These are phyloP conservation scores for Deinandra increscens DNA, from an alignment of 129 eudicot genomes.

Conservation along the genomic window DNA sequence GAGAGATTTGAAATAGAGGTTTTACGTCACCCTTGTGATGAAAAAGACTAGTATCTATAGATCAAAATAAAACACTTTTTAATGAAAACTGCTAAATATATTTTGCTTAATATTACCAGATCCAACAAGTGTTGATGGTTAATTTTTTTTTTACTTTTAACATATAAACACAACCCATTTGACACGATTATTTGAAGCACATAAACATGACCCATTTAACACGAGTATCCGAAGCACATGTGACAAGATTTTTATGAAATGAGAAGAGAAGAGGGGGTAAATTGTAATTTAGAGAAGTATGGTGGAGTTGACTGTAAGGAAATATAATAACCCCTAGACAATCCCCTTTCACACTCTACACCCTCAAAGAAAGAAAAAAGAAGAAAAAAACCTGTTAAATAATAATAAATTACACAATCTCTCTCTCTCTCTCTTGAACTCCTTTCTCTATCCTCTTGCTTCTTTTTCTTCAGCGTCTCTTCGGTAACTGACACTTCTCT, in stretches of 20 bases:
- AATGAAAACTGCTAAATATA: too few relatives aligned
- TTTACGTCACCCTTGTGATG: too few relatives aligned
- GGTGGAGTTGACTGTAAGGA: conserved; percentile 17
- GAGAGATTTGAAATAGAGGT: too few relatives aligned
- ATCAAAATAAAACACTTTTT: too few relatives aligned
- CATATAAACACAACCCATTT: too few relatives aligned
- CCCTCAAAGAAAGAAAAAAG: neutral
- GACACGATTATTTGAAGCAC: too few relatives aligned
- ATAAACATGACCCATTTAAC: neutral
- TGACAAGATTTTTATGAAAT: neutral
- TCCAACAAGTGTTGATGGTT: too few relatives aligned
- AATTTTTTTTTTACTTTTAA: too few relatives aligned
- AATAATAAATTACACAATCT: conserved; percentile 18
- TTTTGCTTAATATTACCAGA: too few relatives aligned
- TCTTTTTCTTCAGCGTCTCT: conserved; percentile 35
- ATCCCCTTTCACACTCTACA: neutral
- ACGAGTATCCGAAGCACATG: neutral
- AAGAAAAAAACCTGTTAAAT: neutral
- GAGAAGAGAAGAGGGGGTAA: neutral
- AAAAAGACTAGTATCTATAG: too few relatives aligned
- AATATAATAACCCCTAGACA: conserved; percentile 18
- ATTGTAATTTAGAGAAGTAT: neutral
- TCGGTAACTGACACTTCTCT: conserved; percentile 46
- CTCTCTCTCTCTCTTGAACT: conserved; percentile 16
- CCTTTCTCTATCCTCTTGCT: conserved; percentile 21